These are phyloP conservation scores for Penicillium sp. DNA, from an alignment of 2,329 filamentous ascomycete genomes.

Conservation along the genomic window DNA sequence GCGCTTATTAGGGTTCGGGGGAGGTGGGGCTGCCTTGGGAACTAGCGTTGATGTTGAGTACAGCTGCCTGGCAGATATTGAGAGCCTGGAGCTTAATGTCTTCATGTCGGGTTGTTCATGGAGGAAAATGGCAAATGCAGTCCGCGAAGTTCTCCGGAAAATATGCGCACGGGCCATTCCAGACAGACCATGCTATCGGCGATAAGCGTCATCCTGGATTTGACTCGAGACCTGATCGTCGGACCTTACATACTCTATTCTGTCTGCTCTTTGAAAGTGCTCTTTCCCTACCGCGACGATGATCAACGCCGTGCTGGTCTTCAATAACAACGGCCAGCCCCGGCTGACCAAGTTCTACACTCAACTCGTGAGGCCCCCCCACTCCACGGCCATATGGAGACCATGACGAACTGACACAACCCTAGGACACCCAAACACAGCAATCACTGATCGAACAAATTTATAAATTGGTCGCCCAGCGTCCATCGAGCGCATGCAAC, in stretches of 20 bases:
- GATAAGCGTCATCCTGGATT: slow-evolving; percentile 9
- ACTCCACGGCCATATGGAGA: not conserved
- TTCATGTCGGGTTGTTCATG: not conserved
- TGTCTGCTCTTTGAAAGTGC: not conserved
- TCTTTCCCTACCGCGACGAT: slow-evolving; percentile 49
- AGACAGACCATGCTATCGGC: slow-evolving; percentile 8
- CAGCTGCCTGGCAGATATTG: slow-evolving; percentile 6
- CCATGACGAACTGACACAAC: slow-evolving; percentile 5
- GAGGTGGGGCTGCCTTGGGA: not conserved
- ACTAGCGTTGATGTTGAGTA: slow-evolving; percentile 10
- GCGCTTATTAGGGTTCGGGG: slow-evolving; percentile 25
- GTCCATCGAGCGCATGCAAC: slow-evolving; percentile 90
- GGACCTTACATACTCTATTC: not conserved
- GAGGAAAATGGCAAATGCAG: not conserved
- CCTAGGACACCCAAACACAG: slow-evolving; percentile 91
- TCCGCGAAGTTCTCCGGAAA: slow-evolving; percentile 20
- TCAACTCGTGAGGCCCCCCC: slow-evolving; percentile 66
- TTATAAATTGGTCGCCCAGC: slow-evolving; percentile 90
- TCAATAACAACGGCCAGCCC: slow-evolving; percentile 97
- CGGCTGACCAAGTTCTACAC: slow-evolving; percentile 98
- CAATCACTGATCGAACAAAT: slow-evolving; percentile 97
- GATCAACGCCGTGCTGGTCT: slow-evolving; percentile 98
- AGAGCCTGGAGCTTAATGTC: slow-evolving; percentile 7
- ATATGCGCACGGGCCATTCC: slow-evolving; percentile 20
- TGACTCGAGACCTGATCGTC: not conserved